Evolutionary conservation across 257 asterid species (phyloP).

Genomic region (Jacaranda mimosifolia): DNA sequence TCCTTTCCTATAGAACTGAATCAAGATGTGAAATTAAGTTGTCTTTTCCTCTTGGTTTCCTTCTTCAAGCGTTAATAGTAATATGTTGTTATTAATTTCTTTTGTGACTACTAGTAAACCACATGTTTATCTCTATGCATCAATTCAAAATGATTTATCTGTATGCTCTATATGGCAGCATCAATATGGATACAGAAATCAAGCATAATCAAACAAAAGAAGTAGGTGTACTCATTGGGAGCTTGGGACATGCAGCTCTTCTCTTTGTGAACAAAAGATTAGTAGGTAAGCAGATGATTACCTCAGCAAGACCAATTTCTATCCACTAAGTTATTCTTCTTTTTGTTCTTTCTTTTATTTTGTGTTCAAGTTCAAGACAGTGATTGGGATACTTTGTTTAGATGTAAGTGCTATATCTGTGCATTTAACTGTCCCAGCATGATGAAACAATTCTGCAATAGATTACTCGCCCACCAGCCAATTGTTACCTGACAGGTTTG

Average conservation of each 20-base stretch:
- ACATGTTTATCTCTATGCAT: constrained; percentile 1
- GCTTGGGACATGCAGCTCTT: constrained; percentile 89
- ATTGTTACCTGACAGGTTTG: neutral
- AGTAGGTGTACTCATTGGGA: constrained; percentile 51
- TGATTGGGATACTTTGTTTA: neutral
- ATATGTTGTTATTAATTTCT: neutral
- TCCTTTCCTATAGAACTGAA: too few relatives aligned
- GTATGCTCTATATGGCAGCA: constrained; percentile 47
- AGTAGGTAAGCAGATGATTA: constrained; percentile 55
- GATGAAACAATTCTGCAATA: neutral
- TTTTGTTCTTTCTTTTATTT: neutral
- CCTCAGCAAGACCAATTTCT: neutral
- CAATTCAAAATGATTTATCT: constrained; percentile 4
- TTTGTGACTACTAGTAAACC: neutral
- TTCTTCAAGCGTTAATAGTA: neutral
- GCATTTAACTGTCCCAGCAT: neutral
- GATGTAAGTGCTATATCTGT: constrained; percentile 1
- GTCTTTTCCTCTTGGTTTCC: neutral
- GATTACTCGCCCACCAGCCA: neutral
- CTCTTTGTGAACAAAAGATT: constrained; percentile 69
- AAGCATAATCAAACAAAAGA: constrained; percentile 48
- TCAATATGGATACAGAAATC: constrained; percentile 49
- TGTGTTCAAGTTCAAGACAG: neutral
- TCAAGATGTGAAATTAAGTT: too few relatives aligned
- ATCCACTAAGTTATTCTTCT: constrained; percentile 16